A percentile compares a stretch with the other conserved stretches of the same genome.
phyloP scores from a whole-genome alignment of 805 yeast genomes.

The Lachancea sp. region DNA sequence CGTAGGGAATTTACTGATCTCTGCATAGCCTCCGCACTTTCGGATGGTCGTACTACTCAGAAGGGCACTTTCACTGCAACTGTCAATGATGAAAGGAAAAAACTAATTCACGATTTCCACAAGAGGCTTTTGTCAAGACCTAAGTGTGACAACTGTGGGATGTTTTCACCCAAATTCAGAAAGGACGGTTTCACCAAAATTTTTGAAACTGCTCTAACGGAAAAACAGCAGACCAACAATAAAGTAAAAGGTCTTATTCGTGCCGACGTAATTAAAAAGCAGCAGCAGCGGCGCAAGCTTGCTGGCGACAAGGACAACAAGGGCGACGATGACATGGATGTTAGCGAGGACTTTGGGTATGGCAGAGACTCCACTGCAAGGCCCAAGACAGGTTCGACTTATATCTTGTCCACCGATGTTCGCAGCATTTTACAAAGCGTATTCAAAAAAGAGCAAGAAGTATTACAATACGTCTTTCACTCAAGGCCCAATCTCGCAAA shows the following conservation, averaged over 20 bases:
- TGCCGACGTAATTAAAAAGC: slow-evolving; percentile 56
- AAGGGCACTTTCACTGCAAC: slow-evolving; percentile 76
- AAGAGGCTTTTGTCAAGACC: slow-evolving; percentile 65
- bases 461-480: slow-evolving; percentile 72
- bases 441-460: slow-evolving; percentile 63
- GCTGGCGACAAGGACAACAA: slow-evolving; percentile 15
- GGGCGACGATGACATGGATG: slow-evolving; percentile 18
- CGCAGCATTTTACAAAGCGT: slow-evolving; percentile 69
- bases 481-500: slow-evolving; percentile 57
- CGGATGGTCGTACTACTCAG: slow-evolving; percentile 64
- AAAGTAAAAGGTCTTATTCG: slow-evolving; percentile 73
- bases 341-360: slow-evolving; percentile 31
- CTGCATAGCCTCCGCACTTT: slow-evolving; percentile 66
- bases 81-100: slow-evolving; percentile 81
- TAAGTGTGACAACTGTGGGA: slow-evolving; percentile 92
- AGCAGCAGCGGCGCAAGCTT: slow-evolving; percentile 26
- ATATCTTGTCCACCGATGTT: slow-evolving; percentile 81
- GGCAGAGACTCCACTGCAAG: slow-evolving; percentile 45
- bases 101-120: slow-evolving; percentile 65
- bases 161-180: slow-evolving; percentile 90
- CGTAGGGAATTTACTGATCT: slow-evolving; percentile 66
- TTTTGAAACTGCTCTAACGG: slow-evolving; percentile 79
- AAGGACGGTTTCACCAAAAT: slow-evolving; percentile 92
- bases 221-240: slow-evolving; percentile 75
- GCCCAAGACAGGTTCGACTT: slow-evolving; percentile 70